phyloP scores from a whole-genome alignment of 2,329 filamentous ascomycete species.

The Exserohilum rostratum region DNA sequence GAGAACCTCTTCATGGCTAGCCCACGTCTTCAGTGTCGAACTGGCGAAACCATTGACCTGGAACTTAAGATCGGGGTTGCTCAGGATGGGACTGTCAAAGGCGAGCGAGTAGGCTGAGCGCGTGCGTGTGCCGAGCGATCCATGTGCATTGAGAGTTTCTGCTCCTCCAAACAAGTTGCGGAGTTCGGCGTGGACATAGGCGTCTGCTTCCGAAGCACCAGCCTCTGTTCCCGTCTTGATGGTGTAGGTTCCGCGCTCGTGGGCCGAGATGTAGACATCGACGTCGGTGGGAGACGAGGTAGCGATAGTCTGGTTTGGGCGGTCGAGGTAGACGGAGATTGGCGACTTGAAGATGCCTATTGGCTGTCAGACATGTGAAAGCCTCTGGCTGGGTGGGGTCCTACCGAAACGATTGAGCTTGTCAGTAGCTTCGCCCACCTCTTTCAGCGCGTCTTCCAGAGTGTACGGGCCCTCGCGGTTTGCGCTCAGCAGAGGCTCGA shows the following conservation, averaged over 20 bases:
- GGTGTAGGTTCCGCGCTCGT: slow-evolving; percentile 81
- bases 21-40: slow-evolving; percentile 87
- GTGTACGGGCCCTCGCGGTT: slow-evolving; percentile 73
- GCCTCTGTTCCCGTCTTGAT: slow-evolving; percentile 95
- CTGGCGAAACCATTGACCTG: slow-evolving; percentile 82
- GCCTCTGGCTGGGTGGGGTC: slow-evolving; percentile 23
- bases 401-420: slow-evolving; percentile 82
- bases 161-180: slow-evolving; percentile 95
- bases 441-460: slow-evolving; percentile 74
- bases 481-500: slow-evolving; percentile 76
- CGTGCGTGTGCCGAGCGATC: slow-evolving; percentile 86
- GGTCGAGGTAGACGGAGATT: slow-evolving; percentile 82
- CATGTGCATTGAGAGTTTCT: slow-evolving; percentile 85
- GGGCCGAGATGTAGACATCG: slow-evolving; percentile 77
- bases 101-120: slow-evolving; percentile 88
- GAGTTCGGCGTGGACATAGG: slow-evolving; percentile 84
- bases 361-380: slow-evolving; percentile 20
- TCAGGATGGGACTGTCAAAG: slow-evolving; percentile 80
- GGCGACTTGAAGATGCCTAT: slow-evolving; percentile 85
- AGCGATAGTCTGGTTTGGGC: slow-evolving; percentile 70
- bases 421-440: slow-evolving; percentile 71
- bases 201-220: slow-evolving; percentile 91
- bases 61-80: slow-evolving; percentile 80
- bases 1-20: slow-evolving; percentile 88
- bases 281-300: slow-evolving; percentile 77